These are phyloP conservation scores for Quillaja saponaria DNA, from an alignment of 306 rosid genomes.

Conservation along the genomic window DNA sequence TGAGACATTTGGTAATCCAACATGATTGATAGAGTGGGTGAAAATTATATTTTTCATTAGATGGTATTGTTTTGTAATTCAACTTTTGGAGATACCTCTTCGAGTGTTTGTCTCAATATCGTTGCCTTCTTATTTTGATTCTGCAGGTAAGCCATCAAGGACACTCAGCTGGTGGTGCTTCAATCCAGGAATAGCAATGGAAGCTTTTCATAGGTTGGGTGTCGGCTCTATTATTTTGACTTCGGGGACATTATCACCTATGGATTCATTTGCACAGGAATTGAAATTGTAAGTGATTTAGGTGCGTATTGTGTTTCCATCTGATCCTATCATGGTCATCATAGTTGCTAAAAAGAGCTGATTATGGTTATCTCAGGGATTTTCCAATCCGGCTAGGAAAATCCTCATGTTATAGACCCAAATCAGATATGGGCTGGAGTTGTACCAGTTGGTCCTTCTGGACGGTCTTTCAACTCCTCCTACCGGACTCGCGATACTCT, in stretches of 20 bases:
- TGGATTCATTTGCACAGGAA: slow-evolving; percentile 92
- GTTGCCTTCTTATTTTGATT: slow-evolving; percentile 28
- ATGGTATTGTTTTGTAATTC: slow-evolving; percentile 16
- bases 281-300: slow-evolving; percentile 64
- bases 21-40: neutral
- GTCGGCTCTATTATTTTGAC: slow-evolving; percentile 91
- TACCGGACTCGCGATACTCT: slow-evolving; percentile 71
- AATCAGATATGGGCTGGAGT: slow-evolving; percentile 99
- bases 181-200: slow-evolving; percentile 96
- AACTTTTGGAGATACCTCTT: slow-evolving; percentile 19
- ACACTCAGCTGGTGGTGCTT: slow-evolving; percentile 99
- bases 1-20: neutral
- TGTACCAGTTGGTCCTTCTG: slow-evolving; percentile 84
- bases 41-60: slow-evolving; percentile 25
- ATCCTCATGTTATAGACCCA: slow-evolving; percentile 84
- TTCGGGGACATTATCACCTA: slow-evolving; percentile 89
- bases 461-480: slow-evolving; percentile 83
- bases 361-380: slow-evolving; percentile 57
- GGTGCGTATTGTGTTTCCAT: slow-evolving; percentile 25
- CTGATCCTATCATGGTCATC: slow-evolving; percentile 27
- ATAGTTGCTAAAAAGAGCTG: slow-evolving; percentile 24
- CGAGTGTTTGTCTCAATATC: slow-evolving; percentile 28
- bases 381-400: slow-evolving; percentile 88
- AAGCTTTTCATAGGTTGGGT: slow-evolving; percentile 56
- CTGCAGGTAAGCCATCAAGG: slow-evolving; percentile 75